A percentile compares a stretch with the other conserved stretches of the same genome.
phyloP scores from a whole-genome alignment of 352 stramenopile species.

The Globisporangium parvum region DNA sequence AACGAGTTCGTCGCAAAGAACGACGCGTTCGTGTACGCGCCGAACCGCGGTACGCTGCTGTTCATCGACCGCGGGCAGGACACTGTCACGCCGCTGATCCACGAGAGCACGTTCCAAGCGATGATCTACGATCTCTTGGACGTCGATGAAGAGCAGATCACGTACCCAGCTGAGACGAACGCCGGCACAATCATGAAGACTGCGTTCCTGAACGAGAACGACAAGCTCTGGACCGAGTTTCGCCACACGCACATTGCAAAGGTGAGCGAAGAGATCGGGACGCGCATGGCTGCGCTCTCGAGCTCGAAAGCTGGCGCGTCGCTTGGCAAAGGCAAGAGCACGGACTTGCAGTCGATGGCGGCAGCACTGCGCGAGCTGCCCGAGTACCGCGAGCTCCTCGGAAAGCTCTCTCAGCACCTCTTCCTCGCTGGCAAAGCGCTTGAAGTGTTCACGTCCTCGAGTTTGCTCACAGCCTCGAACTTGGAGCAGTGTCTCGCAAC shows the following conservation, averaged over 20 bases:
- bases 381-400: slow-evolving; percentile 94
- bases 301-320: slow-evolving; percentile 77
- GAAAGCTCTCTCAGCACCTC: slow-evolving; percentile 93
- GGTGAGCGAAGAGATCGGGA: slow-evolving; percentile 76
- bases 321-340: slow-evolving; percentile 71
- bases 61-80: slow-evolving; percentile 94
- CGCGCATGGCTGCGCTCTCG: slow-evolving; percentile 67
- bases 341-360: slow-evolving; percentile 90
- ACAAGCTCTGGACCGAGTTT: slow-evolving; percentile 96
- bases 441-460: slow-evolving; percentile 87
- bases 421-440: slow-evolving; percentile 93
- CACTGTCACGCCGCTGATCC: slow-evolving; percentile 93
- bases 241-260: slow-evolving; percentile 94
- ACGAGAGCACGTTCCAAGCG: slow-evolving; percentile 97
- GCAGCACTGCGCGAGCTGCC: slow-evolving; percentile 87
- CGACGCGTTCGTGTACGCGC: slow-evolving; percentile 86
- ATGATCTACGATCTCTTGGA: slow-evolving; percentile 95
- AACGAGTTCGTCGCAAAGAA: slow-evolving; percentile 93
- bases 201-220: slow-evolving; percentile 95
- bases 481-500: slow-evolving; percentile 95
- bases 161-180: slow-evolving; percentile 86
- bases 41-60: slow-evolving; percentile 89
- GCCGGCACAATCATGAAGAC: slow-evolving; percentile 77
- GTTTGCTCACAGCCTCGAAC: slow-evolving; percentile 88
- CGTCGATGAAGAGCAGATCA: slow-evolving; percentile 93